Evolutionary conservation across 208 protist species (phyloP).

Genomic region (Leishmania tropica): DNA sequence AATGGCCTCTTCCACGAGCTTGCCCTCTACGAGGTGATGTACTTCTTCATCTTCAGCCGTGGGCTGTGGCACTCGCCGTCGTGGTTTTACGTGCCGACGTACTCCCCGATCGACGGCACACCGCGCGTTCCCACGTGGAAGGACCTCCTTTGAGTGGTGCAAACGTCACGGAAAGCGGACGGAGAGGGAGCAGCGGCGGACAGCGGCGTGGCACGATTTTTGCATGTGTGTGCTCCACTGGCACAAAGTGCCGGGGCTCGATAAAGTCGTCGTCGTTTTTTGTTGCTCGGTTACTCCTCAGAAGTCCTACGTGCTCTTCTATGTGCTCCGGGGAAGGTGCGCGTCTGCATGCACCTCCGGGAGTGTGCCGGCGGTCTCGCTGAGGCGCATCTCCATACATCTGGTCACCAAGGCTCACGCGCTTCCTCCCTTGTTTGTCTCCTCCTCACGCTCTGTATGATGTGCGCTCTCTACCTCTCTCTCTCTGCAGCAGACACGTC

Average conservation of each 20-base stretch:
- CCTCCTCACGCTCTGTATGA: background rate
- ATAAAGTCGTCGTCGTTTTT: background rate
- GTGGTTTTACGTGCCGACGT: conserved; percentile 70
- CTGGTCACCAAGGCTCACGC: background rate
- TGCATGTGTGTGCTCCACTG: background rate
- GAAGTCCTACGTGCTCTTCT: background rate
- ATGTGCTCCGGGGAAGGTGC: background rate
- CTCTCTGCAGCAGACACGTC: background rate
- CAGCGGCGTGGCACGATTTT: background rate
- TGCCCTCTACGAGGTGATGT: conserved; percentile 78
- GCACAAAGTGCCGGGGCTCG: background rate
- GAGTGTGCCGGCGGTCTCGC: background rate
- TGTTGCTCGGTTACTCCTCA: background rate
- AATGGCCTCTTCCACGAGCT: conserved; percentile 74
- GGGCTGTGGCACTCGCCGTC: conserved; percentile 77
- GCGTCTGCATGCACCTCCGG: background rate
- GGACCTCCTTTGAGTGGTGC: conserved; percentile 10
- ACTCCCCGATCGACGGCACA: conserved; percentile 48
- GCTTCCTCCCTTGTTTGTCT: background rate
- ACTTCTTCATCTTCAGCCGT: conserved; percentile 80
- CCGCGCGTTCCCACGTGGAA: conserved; percentile 3
- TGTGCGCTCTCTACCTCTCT: background rate
- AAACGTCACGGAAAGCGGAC: background rate
- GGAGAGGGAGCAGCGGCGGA: background rate
- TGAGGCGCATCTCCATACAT: too few species aligned